Evolutionary conservation across 257 asterid genomes (phyloP), one percentile per base, ranked within the genome.

Genomic region (Mentha longifolia): DNA sequence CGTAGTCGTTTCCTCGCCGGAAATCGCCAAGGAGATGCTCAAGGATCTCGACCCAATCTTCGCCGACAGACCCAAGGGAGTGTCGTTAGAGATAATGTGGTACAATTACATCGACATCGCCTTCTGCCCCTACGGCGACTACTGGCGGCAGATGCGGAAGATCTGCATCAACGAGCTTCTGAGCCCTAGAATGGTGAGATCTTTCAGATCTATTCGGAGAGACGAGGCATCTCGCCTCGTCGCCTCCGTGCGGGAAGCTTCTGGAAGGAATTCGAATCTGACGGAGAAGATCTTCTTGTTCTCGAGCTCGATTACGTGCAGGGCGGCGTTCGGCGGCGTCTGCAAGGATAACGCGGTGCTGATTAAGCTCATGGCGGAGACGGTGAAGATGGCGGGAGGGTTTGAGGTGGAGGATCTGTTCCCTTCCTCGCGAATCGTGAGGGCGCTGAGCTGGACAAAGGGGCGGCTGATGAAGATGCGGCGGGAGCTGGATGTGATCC

Each of bases 81-180:
- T 68, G 1, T 71, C 68, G 30, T 0, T 20, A 0, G 45, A 73
- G 59, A 74, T 76, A 17, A 35, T 78, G 30, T 78, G 76, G 79
- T 74, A 78, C 69, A 22, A 78, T 15, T 45, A 70, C 59, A 6
- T 6, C 13, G 76, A 65, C 39, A 28, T 78, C 17, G 45, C 59
- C 0, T 78, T 73, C 55, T 14, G 73, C 62, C 69, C 73, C 19
- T 78, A 61, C 33, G 69, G 63, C 15, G 62, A 74, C 15, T 78
- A 62, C 50, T 78, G 83, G 83, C 45, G 71, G 0, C 79, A 78
- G 50, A 78, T 74, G 79, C 50, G 83, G 11, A 78, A 64, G 10
- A 78, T 78, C 9, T 74, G 83, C 66, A 37, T 74, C 15, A 7
- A 64, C 55, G 77, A 78, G 7, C 72, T 78, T 8, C 22, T 78